Percentiles rank a stretch among this genome's conserved stretches.
Evolutionary conservation across 768 basidiomycete genomes (phyloP).

Genomic region (Leccinum incarnatum): DNA sequence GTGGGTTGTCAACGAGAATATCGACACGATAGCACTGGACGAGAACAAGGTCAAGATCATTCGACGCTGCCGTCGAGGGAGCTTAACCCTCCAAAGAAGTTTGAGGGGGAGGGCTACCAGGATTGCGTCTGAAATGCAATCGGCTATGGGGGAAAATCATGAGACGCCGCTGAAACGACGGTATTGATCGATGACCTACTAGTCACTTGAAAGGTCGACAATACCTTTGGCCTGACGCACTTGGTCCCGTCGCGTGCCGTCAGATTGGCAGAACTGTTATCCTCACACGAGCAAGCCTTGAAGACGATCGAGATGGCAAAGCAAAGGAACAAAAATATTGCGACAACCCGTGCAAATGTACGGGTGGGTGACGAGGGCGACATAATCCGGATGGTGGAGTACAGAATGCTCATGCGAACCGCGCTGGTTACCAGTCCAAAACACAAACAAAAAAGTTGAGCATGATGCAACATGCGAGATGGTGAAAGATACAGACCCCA

Average conservation of each 20-base stretch:
- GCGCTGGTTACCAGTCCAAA: background rate
- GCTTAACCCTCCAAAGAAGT: slow-evolving; percentile 16
- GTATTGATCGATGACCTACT: background rate
- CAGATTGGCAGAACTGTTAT: background rate
- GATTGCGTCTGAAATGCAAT: background rate
- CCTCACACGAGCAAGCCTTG: background rate
- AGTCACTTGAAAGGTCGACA: background rate
- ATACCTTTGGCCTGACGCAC: background rate
- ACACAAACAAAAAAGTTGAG: background rate
- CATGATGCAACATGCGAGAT: background rate
- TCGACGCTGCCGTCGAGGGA: slow-evolving; percentile 11
- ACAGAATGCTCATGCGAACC: background rate
- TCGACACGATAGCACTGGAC: slow-evolving; percentile 5
- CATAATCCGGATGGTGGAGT: background rate
- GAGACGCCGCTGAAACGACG: background rate
- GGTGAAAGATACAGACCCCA: background rate
- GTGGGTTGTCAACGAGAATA: background rate
- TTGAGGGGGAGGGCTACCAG: background rate
- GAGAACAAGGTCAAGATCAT: slow-evolving; percentile 21
- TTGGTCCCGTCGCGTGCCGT: background rate
- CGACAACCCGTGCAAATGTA: background rate
- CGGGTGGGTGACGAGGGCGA: background rate
- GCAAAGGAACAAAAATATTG: background rate
- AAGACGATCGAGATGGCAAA: background rate
- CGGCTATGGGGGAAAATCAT: background rate